Evolutionary conservation across 176 grass and related monocot genomes (phyloP).

Genomic region (Bonia amplexicaulis): DNA sequence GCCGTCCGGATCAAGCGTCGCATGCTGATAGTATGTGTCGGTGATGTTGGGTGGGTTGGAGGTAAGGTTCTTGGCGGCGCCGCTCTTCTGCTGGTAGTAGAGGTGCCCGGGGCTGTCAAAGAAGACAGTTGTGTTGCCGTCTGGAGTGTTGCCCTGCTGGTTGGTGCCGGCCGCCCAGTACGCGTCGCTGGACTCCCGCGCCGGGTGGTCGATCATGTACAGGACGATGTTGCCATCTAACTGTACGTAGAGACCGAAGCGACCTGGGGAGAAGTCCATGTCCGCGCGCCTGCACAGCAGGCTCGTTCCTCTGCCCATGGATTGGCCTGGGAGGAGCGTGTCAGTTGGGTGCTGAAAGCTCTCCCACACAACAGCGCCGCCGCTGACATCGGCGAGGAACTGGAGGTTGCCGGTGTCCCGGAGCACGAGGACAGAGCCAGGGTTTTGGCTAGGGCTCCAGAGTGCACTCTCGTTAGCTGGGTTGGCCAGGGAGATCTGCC

Average conservation of each 20-base stretch:
- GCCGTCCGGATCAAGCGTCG: conserved; percentile 26
- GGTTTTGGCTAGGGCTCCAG: too few species aligned
- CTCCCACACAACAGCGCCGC: conserved; percentile 7
- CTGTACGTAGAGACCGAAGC: conserved; percentile 24
- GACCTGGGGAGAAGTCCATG: conserved; percentile 23
- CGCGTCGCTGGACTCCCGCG: background rate
- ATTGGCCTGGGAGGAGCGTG: conserved; percentile 32
- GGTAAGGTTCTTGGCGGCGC: background rate
- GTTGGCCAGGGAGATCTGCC: background rate
- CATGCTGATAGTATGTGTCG: background rate
- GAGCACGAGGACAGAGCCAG: background rate
- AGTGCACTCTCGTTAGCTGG: background rate
- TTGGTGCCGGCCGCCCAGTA: conserved; percentile 16
- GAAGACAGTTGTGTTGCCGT: conserved; percentile 12
- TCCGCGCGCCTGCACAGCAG: conserved; percentile 5
- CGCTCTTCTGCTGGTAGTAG: background rate
- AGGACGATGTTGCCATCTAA: conserved; percentile 36
- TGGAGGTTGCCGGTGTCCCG: conserved; percentile 33
- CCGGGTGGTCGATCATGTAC: background rate
- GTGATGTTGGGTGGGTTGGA: too few species aligned
- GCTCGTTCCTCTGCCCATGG: background rate
- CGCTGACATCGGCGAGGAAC: background rate
- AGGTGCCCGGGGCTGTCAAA: background rate
- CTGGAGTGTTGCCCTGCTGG: background rate
- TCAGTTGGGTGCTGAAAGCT: conserved; percentile 26